Evolutionary conservation across 805 yeast species (phyloP).

Genomic region (Candida alai): DNA sequence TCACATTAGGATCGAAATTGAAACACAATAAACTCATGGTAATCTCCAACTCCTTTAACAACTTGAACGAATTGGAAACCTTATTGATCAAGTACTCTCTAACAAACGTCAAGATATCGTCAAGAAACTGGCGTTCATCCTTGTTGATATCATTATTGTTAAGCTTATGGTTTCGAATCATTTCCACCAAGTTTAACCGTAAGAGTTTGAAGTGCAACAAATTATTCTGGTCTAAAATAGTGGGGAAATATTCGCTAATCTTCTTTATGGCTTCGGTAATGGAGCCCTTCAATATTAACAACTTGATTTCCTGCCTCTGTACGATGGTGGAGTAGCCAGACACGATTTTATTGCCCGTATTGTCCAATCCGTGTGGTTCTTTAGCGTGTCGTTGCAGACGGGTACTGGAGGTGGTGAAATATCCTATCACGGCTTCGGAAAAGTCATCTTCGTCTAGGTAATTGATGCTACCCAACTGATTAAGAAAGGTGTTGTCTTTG

Average conservation of each 20-base stretch:
- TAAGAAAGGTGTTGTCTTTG: slow-evolving; percentile 7
- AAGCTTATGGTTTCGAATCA: slow-evolving; percentile 55
- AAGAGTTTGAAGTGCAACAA: slow-evolving; percentile 68
- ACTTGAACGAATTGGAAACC: slow-evolving; percentile 53
- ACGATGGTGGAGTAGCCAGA: slow-evolving; percentile 49
- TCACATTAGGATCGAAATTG: slow-evolving; percentile 33
- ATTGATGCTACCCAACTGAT: slow-evolving; percentile 9
- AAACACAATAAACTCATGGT: slow-evolving; percentile 77
- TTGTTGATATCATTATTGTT: slow-evolving; percentile 13
- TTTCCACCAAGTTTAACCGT: slow-evolving; percentile 72
- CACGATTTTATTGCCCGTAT: slow-evolving; percentile 11
- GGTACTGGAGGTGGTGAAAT: slow-evolving; percentile 6
- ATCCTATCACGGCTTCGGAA: slow-evolving; percentile 9
- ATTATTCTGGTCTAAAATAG: slow-evolving; percentile 58
- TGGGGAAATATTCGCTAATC: slow-evolving; percentile 60
- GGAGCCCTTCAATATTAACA: slow-evolving; percentile 53
- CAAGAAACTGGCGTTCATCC: slow-evolving; percentile 47
- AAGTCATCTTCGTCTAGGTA: slow-evolving; percentile 14
- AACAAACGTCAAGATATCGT: slow-evolving; percentile 54
- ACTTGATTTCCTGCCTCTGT: slow-evolving; percentile 51
- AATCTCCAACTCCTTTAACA: slow-evolving; percentile 70
- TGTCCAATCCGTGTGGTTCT: slow-evolving; percentile 3
- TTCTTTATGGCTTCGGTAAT: slow-evolving; percentile 55
- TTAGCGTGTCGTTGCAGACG: neutral
- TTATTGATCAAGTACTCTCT: slow-evolving; percentile 58